Percentiles rank a stretch among this genome's conserved stretches.
Conservation (phyloP, 148 eudicot species). For the Cornus kousa region DNA sequence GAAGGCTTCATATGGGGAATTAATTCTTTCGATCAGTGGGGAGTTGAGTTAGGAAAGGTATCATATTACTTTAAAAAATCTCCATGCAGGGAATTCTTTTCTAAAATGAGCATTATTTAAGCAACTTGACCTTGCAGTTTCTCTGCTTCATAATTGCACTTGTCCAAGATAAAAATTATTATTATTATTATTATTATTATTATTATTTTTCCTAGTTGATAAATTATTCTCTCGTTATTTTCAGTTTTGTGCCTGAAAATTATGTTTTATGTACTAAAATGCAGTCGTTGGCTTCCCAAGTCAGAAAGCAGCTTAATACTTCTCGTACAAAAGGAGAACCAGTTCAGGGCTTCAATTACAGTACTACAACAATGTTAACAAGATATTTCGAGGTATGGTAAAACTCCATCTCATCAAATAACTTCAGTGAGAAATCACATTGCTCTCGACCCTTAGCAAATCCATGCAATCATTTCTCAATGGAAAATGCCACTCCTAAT, state of each 20-base stretch:
- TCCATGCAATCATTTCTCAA: not conserved
- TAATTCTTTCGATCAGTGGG: conserved; percentile 99
- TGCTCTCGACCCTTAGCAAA: not conserved
- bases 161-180: not conserved
- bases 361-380: conserved; percentile 64
- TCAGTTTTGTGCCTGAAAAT: not conserved
- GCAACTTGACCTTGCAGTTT: not conserved
- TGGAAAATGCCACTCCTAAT: not conserved
- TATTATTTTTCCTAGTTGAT: too few species aligned
- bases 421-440: not conserved
- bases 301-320: conserved; percentile 89
- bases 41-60: conserved; percentile 99
- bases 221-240: not conserved
- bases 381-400: conserved; percentile 69
- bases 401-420: not conserved
- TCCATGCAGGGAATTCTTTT: not conserved
- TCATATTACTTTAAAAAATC: not conserved
- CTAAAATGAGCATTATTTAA: not conserved
- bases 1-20: conserved; percentile 96
- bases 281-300: conserved; percentile 94
- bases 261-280: conserved; percentile 7
- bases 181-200: too few species aligned
- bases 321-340: conserved; percentile 79
- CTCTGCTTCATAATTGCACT: not conserved
- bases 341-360: conserved; percentile 80